A percentile compares a stretch with the other conserved stretches of the same genome.
These are phyloP conservation scores for Lichina pygmaea DNA, from an alignment of 495 filamentous ascomycete species.

Conservation along the genomic window DNA sequence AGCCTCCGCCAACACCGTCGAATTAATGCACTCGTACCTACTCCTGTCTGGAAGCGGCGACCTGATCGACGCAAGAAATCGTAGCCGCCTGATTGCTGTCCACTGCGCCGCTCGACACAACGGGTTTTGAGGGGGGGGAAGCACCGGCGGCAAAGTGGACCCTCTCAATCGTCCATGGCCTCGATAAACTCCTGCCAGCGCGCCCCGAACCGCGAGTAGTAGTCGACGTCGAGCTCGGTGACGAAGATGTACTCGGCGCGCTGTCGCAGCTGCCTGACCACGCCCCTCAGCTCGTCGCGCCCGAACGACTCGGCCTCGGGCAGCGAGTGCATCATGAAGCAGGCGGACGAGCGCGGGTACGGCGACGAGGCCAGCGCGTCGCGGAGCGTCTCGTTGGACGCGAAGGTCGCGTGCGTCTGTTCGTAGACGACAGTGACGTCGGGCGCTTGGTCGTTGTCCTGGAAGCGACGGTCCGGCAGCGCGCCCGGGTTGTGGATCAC, in stretches of 20 bases:
- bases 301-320: background rate
- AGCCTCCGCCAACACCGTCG: too few species aligned
- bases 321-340: background rate
- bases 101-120: too few species aligned
- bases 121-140: too few species aligned
- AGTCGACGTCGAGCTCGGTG: background rate
- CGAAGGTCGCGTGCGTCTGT: conserved; percentile 17
- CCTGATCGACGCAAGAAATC: too few species aligned
- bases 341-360: background rate
- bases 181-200: background rate
- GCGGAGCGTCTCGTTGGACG: background rate
- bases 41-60: too few species aligned
- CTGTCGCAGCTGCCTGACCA: background rate
- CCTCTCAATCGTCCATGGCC: background rate
- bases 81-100: too few species aligned
- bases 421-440: conserved; percentile 22
- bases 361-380: background rate
- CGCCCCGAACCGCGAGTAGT: background rate
- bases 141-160: background rate
- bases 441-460: conserved; percentile 11
- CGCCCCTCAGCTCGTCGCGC: background rate
- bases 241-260: too few species aligned
- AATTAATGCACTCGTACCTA: too few species aligned
- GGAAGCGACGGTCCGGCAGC: conserved; percentile 17
- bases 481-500: conserved; percentile 22